A percentile compares a stretch with the other conserved stretches of the same genome.
Conservation (phyloP, 768 basidiomycete genomes). For the Xerocomellus amylosporus region DNA sequence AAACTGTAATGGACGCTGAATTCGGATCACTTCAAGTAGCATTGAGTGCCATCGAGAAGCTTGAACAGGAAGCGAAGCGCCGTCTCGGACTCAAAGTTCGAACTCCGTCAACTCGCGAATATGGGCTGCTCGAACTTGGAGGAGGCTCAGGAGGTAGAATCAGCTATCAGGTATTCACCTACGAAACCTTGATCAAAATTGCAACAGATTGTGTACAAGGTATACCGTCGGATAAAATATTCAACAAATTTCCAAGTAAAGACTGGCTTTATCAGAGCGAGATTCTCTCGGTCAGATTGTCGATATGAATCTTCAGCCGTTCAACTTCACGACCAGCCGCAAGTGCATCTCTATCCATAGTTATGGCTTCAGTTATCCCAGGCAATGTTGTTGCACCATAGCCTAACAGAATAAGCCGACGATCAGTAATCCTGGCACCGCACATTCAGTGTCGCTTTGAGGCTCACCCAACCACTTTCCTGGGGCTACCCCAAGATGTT, state of each 20-base stretch:
- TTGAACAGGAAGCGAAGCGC: too few relatives aligned
- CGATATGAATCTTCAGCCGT: constrained; percentile 53
- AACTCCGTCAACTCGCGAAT: too few relatives aligned
- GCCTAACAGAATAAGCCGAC: constrained; percentile 38
- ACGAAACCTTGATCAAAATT: not conserved
- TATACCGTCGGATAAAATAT: not conserved
- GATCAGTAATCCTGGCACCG: not conserved
- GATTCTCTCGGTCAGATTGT: constrained; percentile 42
- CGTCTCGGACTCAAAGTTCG: too few relatives aligned
- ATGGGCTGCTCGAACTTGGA: too few relatives aligned
- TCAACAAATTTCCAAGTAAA: not conserved
- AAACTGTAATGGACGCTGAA: too few relatives aligned
- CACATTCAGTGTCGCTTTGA: not conserved
- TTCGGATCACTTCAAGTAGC: too few relatives aligned
- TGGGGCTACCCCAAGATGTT: constrained; percentile 85
- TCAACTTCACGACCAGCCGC: constrained; percentile 62
- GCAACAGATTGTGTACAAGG: not conserved
- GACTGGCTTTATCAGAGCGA: constrained; percentile 10
- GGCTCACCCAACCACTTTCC: constrained; percentile 78
- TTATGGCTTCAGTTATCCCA: constrained; percentile 75
- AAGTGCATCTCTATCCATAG: constrained; percentile 61
- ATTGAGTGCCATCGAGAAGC: too few relatives aligned
- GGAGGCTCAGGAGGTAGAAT: not conserved
- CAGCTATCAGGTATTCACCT: not conserved
- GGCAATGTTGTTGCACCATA: constrained; percentile 89